Conservation (phyloP, 2,329 filamentous ascomycete species). For the Trichophyton simii region DNA sequence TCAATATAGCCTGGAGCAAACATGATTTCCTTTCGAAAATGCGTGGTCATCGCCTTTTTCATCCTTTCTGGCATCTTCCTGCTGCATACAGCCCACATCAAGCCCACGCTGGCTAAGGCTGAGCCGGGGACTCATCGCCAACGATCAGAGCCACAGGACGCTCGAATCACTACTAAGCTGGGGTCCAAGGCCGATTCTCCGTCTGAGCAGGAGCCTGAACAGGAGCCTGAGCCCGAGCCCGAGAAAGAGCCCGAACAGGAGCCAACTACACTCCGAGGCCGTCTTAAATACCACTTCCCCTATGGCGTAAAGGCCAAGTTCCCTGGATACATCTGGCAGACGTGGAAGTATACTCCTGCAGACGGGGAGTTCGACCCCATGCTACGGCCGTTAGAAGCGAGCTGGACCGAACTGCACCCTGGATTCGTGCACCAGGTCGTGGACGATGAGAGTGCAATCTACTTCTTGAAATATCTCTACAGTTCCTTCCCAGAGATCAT, state of each 20-base stretch:
- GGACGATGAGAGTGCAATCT: constrained; percentile 72
- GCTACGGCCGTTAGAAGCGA: constrained; percentile 74
- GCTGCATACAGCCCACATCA: constrained; percentile 47
- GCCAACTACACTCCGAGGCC: constrained; percentile 59
- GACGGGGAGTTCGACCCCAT: constrained; percentile 59
- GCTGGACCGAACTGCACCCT: constrained; percentile 78
- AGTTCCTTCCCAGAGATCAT: constrained; percentile 66
- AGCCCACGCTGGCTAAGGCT: constrained; percentile 31
- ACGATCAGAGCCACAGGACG: background rate
- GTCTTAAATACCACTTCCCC: constrained; percentile 84
- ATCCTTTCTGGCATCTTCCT: constrained; percentile 59
- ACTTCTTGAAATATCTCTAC: constrained; percentile 76
- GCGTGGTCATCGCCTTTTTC: constrained; percentile 57
- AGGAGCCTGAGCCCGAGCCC: background rate
- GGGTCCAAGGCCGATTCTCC: constrained; percentile 21
- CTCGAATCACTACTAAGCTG: background rate
- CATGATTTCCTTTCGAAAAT: constrained; percentile 71
- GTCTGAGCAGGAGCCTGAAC: constrained; percentile 38
- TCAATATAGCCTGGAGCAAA: background rate
- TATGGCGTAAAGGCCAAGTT: constrained; percentile 84
- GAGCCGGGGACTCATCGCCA: constrained; percentile 10
- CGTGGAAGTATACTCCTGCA: constrained; percentile 79
- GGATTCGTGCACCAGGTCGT: constrained; percentile 94
- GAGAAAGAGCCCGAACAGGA: background rate
- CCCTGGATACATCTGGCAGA: constrained; percentile 98